Percentiles rank a stretch among this genome's conserved stretches.
Conservation (phyloP, 495 filamentous ascomycete genomes). For the Penicillium verhagenii region DNA sequence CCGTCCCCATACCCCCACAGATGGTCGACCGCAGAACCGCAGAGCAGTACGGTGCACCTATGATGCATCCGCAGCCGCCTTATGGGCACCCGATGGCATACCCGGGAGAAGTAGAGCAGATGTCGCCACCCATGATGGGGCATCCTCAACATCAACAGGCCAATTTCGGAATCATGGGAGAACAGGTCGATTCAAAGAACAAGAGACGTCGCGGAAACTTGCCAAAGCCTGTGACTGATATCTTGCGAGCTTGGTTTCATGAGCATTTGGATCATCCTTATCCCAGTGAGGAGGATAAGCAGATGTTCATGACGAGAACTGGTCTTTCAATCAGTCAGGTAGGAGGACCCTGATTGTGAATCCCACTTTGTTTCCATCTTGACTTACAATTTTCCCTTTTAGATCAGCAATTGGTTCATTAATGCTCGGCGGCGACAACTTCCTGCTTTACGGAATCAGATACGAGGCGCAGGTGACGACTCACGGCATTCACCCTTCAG, state of each 20-base stretch:
- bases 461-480: constrained; percentile 40
- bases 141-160: constrained; percentile 38
- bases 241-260: constrained; percentile 76
- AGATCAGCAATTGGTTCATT: constrained; percentile 97
- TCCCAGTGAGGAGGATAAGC: constrained; percentile 88
- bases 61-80: constrained; percentile 31
- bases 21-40: constrained; percentile 27
- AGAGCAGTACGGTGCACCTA: constrained; percentile 26
- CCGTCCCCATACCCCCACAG: constrained; percentile 12
- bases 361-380: background rate
- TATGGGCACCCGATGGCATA: constrained; percentile 38
- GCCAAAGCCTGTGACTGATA: constrained; percentile 81
- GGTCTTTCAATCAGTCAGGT: constrained; percentile 80
- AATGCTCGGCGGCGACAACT: constrained; percentile 80
- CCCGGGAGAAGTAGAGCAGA: constrained; percentile 34
- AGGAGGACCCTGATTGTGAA: constrained; percentile 18
- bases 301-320: constrained; percentile 72
- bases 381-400: constrained; percentile 1
- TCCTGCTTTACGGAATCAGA: constrained; percentile 61
- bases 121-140: constrained; percentile 27
- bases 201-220: constrained; percentile 79
- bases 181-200: constrained; percentile 42
- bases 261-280: constrained; percentile 80
- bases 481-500: constrained; percentile 44
- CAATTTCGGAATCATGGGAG: constrained; percentile 47